phyloP scores from a whole-genome alignment of 768 basidiomycete species.

The Lentinula guzmanii region DNA sequence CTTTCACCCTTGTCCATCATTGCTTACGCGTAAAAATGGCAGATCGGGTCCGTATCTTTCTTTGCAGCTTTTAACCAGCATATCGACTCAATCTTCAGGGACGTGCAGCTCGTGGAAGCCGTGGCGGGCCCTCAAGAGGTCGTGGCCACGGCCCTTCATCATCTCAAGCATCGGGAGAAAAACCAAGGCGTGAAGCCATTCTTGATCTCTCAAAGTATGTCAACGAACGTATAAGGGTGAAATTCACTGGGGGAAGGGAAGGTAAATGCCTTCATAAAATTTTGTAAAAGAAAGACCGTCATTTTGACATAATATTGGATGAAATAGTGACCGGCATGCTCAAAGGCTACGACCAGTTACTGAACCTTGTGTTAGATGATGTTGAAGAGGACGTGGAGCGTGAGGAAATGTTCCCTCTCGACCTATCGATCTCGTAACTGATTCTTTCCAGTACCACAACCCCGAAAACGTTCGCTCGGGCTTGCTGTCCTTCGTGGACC shows the following conservation, averaged over 20 bases:
- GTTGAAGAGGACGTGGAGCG: slow-evolving; percentile 80
- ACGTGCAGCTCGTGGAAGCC: slow-evolving; percentile 45
- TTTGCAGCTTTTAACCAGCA: slow-evolving; percentile 17
- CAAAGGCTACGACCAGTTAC: slow-evolving; percentile 94
- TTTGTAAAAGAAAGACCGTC: too few relatives aligned
- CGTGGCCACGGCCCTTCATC: slow-evolving; percentile 35
- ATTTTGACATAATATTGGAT: background rate
- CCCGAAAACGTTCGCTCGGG: slow-evolving; percentile 63
- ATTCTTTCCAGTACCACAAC: slow-evolving; percentile 54
- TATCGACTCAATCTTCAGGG: slow-evolving; percentile 43
- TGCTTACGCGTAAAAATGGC: slow-evolving; percentile 34
- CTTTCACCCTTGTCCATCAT: background rate
- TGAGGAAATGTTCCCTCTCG: slow-evolving; percentile 23
- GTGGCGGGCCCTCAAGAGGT: slow-evolving; percentile 8
- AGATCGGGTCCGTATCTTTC: slow-evolving; percentile 48
- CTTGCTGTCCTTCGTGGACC: slow-evolving; percentile 90
- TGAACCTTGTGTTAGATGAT: slow-evolving; percentile 96
- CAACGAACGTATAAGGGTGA: slow-evolving; percentile 88
- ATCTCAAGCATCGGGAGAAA: slow-evolving; percentile 50
- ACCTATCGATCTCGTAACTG: slow-evolving; percentile 7
- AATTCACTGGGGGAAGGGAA: slow-evolving; percentile 97
- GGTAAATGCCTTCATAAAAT: slow-evolving; percentile 38
- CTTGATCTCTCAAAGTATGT: slow-evolving; percentile 93
- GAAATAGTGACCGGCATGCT: slow-evolving; percentile 77
- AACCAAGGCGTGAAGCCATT: slow-evolving; percentile 90